These are phyloP conservation scores for Cladorrhinum sp. DNA, from an alignment of 2,329 filamentous ascomycete species.

Conservation along the genomic window DNA sequence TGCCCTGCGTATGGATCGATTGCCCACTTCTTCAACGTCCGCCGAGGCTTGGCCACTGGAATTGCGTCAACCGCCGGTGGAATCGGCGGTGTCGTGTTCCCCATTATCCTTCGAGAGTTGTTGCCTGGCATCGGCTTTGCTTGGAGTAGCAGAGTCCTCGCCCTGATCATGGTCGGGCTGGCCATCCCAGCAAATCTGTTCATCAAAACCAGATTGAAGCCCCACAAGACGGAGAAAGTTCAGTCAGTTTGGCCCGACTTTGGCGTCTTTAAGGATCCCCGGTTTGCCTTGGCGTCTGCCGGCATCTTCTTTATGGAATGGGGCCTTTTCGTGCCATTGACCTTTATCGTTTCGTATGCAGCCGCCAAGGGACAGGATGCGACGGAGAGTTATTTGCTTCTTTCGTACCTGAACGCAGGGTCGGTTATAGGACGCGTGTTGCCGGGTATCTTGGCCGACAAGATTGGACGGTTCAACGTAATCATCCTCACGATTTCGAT, in stretches of 20 bases:
- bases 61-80: slow-evolving; percentile 72
- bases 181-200: slow-evolving; percentile 47
- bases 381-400: slow-evolving; percentile 66
- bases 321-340: slow-evolving; percentile 70
- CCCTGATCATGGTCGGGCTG: slow-evolving; percentile 48
- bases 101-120: slow-evolving; percentile 45
- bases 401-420: slow-evolving; percentile 79
- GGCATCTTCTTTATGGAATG: slow-evolving; percentile 70
- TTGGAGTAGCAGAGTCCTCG: slow-evolving; percentile 50
- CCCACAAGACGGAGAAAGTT: slow-evolving; percentile 35
- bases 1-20: slow-evolving; percentile 72
- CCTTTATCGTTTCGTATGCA: slow-evolving; percentile 73
- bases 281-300: slow-evolving; percentile 58
- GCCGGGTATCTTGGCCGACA: slow-evolving; percentile 73
- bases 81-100: slow-evolving; percentile 66
- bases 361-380: slow-evolving; percentile 56
- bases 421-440: slow-evolving; percentile 74
- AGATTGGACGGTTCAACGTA: slow-evolving; percentile 75
- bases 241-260: slow-evolving; percentile 54
- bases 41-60: slow-evolving; percentile 75
- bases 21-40: slow-evolving; percentile 74
- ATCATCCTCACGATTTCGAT: slow-evolving; percentile 65
- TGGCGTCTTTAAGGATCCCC: slow-evolving; percentile 56
- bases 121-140: slow-evolving; percentile 47
- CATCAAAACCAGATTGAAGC: slow-evolving; percentile 54